A percentile compares a stretch with the other conserved stretches of the same genome.
Evolutionary conservation across 2,329 filamentous ascomycete genomes (phyloP).

Genomic region (Sclerotinia glacialis): DNA sequence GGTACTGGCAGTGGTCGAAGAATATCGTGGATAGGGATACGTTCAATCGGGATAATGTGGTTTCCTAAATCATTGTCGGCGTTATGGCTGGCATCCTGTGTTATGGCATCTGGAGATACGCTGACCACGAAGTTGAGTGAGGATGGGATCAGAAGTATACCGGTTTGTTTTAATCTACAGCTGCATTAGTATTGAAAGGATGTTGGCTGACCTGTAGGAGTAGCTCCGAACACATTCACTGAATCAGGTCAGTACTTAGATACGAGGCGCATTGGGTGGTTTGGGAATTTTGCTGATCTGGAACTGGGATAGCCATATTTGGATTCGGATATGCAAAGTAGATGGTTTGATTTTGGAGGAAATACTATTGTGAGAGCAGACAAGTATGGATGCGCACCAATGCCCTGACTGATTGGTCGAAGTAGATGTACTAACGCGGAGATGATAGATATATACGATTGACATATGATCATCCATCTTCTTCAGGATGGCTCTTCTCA

Average conservation of each 20-base stretch:
- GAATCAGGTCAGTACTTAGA: conserved; percentile 59
- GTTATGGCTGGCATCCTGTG: conserved; percentile 40
- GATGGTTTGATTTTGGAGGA: conserved; percentile 99
- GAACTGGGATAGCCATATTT: conserved; percentile 72
- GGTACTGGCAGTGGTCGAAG: neutral
- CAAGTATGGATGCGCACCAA: conserved; percentile 51
- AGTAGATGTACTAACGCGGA: conserved; percentile 31
- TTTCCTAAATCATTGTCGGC: conserved; percentile 33
- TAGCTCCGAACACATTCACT: conserved; percentile 87
- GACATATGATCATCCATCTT: conserved; percentile 84
- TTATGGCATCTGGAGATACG: conserved; percentile 39
- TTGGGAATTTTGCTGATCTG: conserved; percentile 23
- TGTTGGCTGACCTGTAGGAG: conserved; percentile 25
- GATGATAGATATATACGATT: conserved; percentile 78
- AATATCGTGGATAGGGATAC: conserved; percentile 8
- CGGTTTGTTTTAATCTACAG: conserved; percentile 47
- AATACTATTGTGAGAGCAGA: conserved; percentile 80
- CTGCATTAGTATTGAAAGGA: neutral
- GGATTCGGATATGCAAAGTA: conserved; percentile 95
- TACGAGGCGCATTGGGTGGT: neutral
- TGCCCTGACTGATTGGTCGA: neutral
- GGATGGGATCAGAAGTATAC: conserved; percentile 59
- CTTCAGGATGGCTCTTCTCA: conserved; percentile 91
- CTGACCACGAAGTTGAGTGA: conserved; percentile 38
- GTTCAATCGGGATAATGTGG: conserved; percentile 34